Conservation (phyloP, 169 alveolate genomes). For the Cryptosporidium ubiquitum region DNA sequence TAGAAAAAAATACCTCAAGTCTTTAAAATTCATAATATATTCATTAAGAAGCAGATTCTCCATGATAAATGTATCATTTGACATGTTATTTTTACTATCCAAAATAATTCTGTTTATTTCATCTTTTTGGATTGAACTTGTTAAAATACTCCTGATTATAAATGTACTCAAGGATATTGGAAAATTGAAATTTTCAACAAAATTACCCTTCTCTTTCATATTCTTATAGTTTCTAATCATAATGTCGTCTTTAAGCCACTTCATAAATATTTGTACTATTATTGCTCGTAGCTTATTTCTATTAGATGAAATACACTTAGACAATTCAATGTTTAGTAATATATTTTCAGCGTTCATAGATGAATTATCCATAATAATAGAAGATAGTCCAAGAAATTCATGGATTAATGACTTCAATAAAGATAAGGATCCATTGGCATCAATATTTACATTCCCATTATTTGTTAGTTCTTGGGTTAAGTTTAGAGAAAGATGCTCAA, state of each 20-base stretch:
- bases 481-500: not conserved
- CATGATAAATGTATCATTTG: constrained; percentile 27
- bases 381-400: constrained; percentile 3
- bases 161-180: constrained; percentile 62
- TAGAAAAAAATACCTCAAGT: constrained; percentile 34
- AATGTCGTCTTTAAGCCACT: constrained; percentile 64
- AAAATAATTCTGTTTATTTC: constrained; percentile 16
- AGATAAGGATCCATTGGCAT: not conserved
- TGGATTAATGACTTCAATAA: not conserved
- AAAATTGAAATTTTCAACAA: not conserved
- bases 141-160: constrained; percentile 31
- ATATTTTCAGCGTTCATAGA: not conserved
- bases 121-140: constrained; percentile 23
- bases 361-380: constrained; percentile 28
- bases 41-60: constrained; percentile 46
- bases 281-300: constrained; percentile 11
- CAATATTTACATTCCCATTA: not conserved
- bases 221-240: constrained; percentile 27
- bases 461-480: not conserved
- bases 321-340: not conserved
- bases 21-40: constrained; percentile 9
- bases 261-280: constrained; percentile 4
- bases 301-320: constrained; percentile 20
- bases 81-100: not conserved
- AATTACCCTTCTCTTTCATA: constrained; percentile 24